These are phyloP conservation scores for Ceratocystis cacaofunesta DNA, from an alignment of 2,329 filamentous ascomycete species.

Conservation along the genomic window DNA sequence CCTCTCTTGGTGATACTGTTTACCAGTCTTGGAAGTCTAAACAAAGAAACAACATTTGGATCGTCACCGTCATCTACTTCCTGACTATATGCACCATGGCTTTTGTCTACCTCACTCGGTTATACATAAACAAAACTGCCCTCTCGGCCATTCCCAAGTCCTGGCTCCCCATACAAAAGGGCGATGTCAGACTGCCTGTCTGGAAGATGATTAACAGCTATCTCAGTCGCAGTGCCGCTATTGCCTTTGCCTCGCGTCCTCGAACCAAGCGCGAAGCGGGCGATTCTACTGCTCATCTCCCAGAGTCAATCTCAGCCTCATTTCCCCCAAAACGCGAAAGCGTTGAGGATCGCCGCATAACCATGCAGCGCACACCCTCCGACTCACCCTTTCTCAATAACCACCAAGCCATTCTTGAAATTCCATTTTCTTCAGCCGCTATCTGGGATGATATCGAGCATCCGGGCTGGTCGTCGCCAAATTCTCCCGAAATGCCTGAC, in stretches of 20 bases:
- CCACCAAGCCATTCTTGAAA: background rate
- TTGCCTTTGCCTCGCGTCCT: constrained; percentile 66
- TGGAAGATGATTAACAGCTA: constrained; percentile 59
- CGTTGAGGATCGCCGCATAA: background rate
- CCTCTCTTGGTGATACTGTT: constrained; percentile 69
- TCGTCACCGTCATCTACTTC: constrained; percentile 62
- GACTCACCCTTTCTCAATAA: background rate
- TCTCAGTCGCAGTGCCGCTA: constrained; percentile 60
- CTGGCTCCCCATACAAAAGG: constrained; percentile 74
- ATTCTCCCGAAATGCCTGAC: constrained; percentile 56
- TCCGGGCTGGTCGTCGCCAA: constrained; percentile 74
- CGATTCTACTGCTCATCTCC: background rate
- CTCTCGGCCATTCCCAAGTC: constrained; percentile 72
- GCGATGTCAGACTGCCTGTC: constrained; percentile 62
- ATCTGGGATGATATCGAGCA: constrained; percentile 77
- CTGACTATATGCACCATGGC: constrained; percentile 54
- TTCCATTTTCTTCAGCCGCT: background rate
- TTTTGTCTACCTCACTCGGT: constrained; percentile 67
- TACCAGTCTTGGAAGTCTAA: constrained; percentile 54
- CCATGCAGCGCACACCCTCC: background rate
- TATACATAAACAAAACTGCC: constrained; percentile 71
- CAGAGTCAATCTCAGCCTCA: background rate
- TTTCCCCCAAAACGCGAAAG: background rate
- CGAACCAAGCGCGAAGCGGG: constrained; percentile 24
- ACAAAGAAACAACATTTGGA: constrained; percentile 68